Evolutionary conservation across 371 early-diverging fungal species (phyloP).

Genomic region (Lichtheimia hyalospora): DNA sequence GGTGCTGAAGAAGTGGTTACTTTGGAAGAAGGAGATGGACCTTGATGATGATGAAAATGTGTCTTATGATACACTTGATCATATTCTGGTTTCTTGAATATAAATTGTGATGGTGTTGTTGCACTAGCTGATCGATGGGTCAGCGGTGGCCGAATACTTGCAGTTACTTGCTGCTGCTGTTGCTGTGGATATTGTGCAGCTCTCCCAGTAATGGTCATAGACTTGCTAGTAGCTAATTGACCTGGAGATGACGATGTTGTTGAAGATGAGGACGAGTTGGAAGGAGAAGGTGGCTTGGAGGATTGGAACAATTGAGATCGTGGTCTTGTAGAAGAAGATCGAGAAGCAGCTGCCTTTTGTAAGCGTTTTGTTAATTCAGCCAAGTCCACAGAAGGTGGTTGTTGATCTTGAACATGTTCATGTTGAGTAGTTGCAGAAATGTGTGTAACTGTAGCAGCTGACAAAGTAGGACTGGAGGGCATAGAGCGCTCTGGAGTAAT

Average conservation of each 20-base stretch:
- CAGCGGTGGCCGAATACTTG: conserved; percentile 15
- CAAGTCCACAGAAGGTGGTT: conserved; percentile 31
- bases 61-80: conserved; percentile 37
- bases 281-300: conserved; percentile 27
- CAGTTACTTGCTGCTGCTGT: conserved; percentile 4
- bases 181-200: conserved; percentile 1
- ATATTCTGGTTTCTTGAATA: conserved; percentile 42
- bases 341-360: conserved; percentile 14
- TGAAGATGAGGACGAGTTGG: conserved; percentile 18
- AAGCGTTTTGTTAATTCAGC: conserved; percentile 35
- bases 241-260: conserved; percentile 11
- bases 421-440: conserved; percentile 37
- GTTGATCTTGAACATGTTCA: conserved; percentile 21
- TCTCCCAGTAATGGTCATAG: conserved; percentile 7
- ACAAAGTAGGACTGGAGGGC: conserved; percentile 44
- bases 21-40: neutral
- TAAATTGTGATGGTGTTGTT: conserved; percentile 35
- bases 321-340: conserved; percentile 12
- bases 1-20: neutral
- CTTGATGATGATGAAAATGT: conserved; percentile 31
- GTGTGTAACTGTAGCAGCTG: conserved; percentile 45
- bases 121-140: conserved; percentile 21
- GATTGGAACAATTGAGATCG: conserved; percentile 40
- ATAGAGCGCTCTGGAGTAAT: conserved; percentile 46
- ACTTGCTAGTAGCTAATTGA: conserved; percentile 3